Conservation (phyloP, 768 basidiomycete genomes). For the Phlebiopsis flavidoalba region DNA sequence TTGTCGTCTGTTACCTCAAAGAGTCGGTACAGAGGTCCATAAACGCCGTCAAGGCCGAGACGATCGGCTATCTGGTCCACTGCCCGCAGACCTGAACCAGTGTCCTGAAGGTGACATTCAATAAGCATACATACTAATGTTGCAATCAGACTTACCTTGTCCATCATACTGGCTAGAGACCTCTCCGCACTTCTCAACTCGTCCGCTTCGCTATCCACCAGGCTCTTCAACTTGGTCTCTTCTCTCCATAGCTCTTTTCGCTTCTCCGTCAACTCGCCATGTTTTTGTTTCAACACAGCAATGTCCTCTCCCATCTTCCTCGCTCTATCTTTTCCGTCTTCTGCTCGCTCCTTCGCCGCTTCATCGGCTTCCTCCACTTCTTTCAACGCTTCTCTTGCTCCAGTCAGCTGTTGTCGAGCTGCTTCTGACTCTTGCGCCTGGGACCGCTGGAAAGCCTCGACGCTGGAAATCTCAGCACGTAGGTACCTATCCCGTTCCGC, state of each 20-base stretch:
- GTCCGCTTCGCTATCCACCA: slow-evolving; percentile 70
- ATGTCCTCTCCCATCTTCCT: slow-evolving; percentile 61
- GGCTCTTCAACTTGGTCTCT: slow-evolving; percentile 81
- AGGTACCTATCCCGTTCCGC: slow-evolving; percentile 82
- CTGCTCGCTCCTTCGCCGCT: slow-evolving; percentile 51
- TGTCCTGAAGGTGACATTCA: slow-evolving; percentile 56
- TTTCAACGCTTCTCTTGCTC: slow-evolving; percentile 40
- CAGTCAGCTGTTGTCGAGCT: slow-evolving; percentile 45
- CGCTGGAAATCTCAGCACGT: slow-evolving; percentile 67
- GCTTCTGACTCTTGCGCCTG: slow-evolving; percentile 54
- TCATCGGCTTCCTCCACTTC: slow-evolving; percentile 58
- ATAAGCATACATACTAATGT: neutral
- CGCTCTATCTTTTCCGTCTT: slow-evolving; percentile 56
- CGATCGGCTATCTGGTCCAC: slow-evolving; percentile 81
- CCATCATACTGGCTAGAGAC: slow-evolving; percentile 85
- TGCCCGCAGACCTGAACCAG: slow-evolving; percentile 80
- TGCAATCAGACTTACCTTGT: slow-evolving; percentile 56
- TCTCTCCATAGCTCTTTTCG: slow-evolving; percentile 94
- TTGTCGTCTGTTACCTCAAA: slow-evolving; percentile 86
- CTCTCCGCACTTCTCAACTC: slow-evolving; percentile 82
- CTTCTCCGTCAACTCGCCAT: slow-evolving; percentile 66
- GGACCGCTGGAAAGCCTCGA: slow-evolving; percentile 53
- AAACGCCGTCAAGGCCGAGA: slow-evolving; percentile 74
- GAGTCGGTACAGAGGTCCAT: slow-evolving; percentile 90
- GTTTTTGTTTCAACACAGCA: slow-evolving; percentile 56